A percentile compares a stretch with the other conserved stretches of the same genome.
Conservation (phyloP, 1,139 yeast genomes). For the Suhomyces yuchorum region DNA sequence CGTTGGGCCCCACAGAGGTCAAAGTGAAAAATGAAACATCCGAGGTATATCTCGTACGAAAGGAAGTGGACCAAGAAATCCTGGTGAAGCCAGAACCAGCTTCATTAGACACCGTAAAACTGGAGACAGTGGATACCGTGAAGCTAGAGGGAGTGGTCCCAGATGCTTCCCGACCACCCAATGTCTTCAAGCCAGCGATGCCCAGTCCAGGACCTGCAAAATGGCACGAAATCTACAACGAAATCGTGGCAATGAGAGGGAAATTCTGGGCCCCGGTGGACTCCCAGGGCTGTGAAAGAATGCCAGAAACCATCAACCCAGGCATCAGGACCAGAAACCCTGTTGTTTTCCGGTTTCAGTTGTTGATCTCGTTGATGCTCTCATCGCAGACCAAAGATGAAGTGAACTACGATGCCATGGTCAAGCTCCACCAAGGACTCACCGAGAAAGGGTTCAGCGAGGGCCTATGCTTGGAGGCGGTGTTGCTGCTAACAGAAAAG, state of each 20-base stretch:
- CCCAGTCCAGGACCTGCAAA: conserved; percentile 10
- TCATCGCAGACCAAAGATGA: conserved; percentile 95
- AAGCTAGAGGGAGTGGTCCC: background rate
- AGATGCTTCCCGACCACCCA: conserved; percentile 5
- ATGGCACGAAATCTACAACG: conserved; percentile 60
- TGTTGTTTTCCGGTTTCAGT: conserved; percentile 63
- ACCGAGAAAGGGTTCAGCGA: conserved; percentile 28
- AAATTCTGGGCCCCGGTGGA: conserved; percentile 80
- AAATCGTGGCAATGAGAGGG: conserved; percentile 65
- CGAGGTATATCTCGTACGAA: background rate
- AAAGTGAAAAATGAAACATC: background rate
- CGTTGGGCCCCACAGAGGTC: background rate
- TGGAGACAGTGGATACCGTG: background rate
- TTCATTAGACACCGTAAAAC: background rate
- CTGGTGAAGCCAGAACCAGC: background rate
- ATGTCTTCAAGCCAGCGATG: conserved; percentile 13
- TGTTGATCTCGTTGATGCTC: conserved; percentile 78
- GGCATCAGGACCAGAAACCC: conserved; percentile 34
- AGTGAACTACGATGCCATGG: conserved; percentile 74
- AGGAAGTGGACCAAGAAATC: background rate
- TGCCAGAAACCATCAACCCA: conserved; percentile 54
- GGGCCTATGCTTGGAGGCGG: conserved; percentile 36
- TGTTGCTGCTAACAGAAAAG: conserved; percentile 50
- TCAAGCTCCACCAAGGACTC: conserved; percentile 53
- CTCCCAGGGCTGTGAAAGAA: conserved; percentile 80